These are phyloP conservation scores for Nidularia pulvinata DNA, from an alignment of 768 basidiomycete species.

Conservation along the genomic window DNA sequence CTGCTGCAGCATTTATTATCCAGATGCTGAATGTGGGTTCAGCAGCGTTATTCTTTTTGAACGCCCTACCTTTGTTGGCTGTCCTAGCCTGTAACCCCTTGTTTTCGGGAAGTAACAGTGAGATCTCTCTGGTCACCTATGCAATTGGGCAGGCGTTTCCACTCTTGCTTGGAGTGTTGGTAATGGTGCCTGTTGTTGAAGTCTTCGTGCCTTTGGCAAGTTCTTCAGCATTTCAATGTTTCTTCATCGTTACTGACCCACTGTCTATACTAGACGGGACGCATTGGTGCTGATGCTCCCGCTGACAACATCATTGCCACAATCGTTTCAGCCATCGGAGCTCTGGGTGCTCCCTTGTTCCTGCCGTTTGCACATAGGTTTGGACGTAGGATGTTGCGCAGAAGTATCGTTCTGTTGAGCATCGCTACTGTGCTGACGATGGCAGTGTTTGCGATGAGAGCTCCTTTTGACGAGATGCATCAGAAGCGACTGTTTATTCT, in stretches of 20 bases:
- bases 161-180: constrained; percentile 54
- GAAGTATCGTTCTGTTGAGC: constrained; percentile 42
- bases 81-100: constrained; percentile 54
- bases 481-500: constrained; percentile 87
- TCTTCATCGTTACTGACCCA: constrained; percentile 1
- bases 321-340: constrained; percentile 58
- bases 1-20: constrained; percentile 49
- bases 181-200: constrained; percentile 65
- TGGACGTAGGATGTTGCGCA: constrained; percentile 30
- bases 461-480: constrained; percentile 82
- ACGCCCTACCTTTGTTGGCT: constrained; percentile 53
- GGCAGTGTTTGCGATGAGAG: constrained; percentile 56
- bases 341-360: constrained; percentile 57
- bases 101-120: constrained; percentile 19
- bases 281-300: constrained; percentile 81
- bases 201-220: constrained; percentile 89
- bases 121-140: constrained; percentile 63
- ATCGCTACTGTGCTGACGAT: constrained; percentile 48
- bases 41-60: constrained; percentile 71
- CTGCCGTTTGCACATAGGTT: constrained; percentile 80
- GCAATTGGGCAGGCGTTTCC: constrained; percentile 57
- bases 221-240: constrained; percentile 2
- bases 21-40: constrained; percentile 78
- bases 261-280: constrained; percentile 60
- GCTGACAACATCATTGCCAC: constrained; percentile 89